phyloP scores from a whole-genome alignment of 129 eudicot genomes.

The Tagetes erecta region DNA sequence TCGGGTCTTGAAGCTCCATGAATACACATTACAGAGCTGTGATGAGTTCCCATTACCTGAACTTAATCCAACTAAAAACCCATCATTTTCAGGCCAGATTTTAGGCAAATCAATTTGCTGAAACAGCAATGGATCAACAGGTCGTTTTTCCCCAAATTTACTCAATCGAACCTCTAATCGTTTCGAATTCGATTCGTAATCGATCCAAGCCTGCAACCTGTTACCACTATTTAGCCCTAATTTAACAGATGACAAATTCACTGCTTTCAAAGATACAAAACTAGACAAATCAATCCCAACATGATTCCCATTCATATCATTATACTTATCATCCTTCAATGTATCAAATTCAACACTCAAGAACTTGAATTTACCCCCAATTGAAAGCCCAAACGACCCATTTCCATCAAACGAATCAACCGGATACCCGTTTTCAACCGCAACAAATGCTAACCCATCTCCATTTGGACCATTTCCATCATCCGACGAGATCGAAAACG shows the following conservation, averaged over 20 bases:
- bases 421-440: constrained; percentile 57
- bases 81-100: constrained; percentile 54
- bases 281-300: constrained; percentile 58
- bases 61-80: constrained; percentile 56
- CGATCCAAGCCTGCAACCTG: constrained; percentile 82
- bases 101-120: constrained; percentile 52
- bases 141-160: constrained; percentile 51
- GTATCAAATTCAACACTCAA: constrained; percentile 78
- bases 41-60: constrained; percentile 64
- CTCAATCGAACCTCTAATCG: constrained; percentile 65
- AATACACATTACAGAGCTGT: constrained; percentile 56
- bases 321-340: constrained; percentile 45
- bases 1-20: constrained; percentile 69
- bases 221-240: constrained; percentile 56
- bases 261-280: constrained; percentile 53
- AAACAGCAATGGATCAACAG: constrained; percentile 56
- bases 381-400: constrained; percentile 59
- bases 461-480: constrained; percentile 47
- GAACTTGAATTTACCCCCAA: constrained; percentile 34
- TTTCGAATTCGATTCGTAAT: constrained; percentile 63
- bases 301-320: constrained; percentile 68
- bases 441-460: constrained; percentile 73
- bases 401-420: constrained; percentile 45
- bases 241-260: constrained; percentile 49
- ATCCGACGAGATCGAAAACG: constrained; percentile 56